These are phyloP conservation scores for Glaciozyma martinii DNA, from an alignment of 768 basidiomycete species.

Conservation along the genomic window DNA sequence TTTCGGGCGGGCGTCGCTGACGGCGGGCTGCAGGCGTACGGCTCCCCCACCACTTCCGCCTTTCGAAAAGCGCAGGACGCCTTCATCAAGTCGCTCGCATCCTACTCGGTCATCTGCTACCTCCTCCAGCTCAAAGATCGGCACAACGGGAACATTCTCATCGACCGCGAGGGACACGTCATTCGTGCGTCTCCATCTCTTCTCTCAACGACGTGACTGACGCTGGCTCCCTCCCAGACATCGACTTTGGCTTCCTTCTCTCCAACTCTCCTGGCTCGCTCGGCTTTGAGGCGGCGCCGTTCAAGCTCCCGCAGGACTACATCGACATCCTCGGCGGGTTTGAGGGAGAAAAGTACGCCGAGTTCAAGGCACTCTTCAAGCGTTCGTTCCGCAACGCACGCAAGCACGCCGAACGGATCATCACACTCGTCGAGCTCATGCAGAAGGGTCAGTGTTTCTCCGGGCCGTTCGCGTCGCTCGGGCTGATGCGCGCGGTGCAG, in stretches of 20 bases:
- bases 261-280: constrained; percentile 95
- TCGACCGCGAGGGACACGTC: constrained; percentile 89
- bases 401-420: constrained; percentile 92
- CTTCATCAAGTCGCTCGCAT: constrained; percentile 50
- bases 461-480: too few species aligned
- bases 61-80: constrained; percentile 85
- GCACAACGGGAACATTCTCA: constrained; percentile 94
- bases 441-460: constrained; percentile 77
- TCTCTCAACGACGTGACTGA: background rate
- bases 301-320: constrained; percentile 91
- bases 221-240: constrained; percentile 45
- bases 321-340: constrained; percentile 89
- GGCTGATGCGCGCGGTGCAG: background rate
- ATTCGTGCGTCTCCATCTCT: constrained; percentile 45
- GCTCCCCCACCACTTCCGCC: constrained; percentile 73
- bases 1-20: too few species aligned
- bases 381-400: constrained; percentile 88
- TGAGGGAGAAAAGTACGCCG: constrained; percentile 60
- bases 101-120: constrained; percentile 92
- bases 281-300: constrained; percentile 98
- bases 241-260: constrained; percentile 97
- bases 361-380: constrained; percentile 79
- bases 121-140: constrained; percentile 96
- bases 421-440: constrained; percentile 93
- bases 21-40: constrained; percentile 58